Percentiles rank a stretch among this genome's conserved stretches.
These are phyloP conservation scores for Irpex lacteus DNA, from an alignment of 1,284 basidiomycete species.

Conservation along the genomic window DNA sequence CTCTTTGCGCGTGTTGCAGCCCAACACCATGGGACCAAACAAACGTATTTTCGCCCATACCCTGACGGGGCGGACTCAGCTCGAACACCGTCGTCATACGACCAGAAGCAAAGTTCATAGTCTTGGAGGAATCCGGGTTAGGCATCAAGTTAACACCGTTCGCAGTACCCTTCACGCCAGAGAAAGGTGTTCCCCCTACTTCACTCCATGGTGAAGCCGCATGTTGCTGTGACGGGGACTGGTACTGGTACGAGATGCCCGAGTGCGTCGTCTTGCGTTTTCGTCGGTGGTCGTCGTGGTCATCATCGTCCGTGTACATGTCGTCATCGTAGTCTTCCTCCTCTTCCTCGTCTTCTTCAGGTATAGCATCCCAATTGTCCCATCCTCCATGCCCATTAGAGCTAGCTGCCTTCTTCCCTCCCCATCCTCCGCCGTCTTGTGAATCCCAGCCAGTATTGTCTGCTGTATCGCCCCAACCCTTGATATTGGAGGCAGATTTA, in stretches of 20 bases:
- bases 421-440: not conserved
- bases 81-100: constrained; percentile 36
- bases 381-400: constrained; percentile 1
- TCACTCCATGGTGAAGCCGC: not conserved
- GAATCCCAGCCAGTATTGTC: not conserved
- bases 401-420: not conserved
- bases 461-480: not conserved
- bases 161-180: constrained; percentile 10
- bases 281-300: not conserved
- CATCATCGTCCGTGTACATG: constrained; percentile 4
- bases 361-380: constrained; percentile 13
- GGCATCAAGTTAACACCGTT: constrained; percentile 24
- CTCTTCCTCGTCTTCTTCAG: constrained; percentile 14
- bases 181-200: not conserved
- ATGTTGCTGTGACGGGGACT: constrained; percentile 1
- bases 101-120: constrained; percentile 57
- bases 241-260: constrained; percentile 12
- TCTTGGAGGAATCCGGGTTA: constrained; percentile 42
- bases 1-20: constrained; percentile 46
- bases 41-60: constrained; percentile 43
- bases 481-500: not conserved
- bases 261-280: constrained; percentile 1
- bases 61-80: constrained; percentile 35
- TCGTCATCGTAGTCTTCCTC: constrained; percentile 14
- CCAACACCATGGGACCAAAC: constrained; percentile 59